These are phyloP conservation scores for Zymoseptoria crescenta DNA, from an alignment of 2,329 filamentous ascomycete genomes.

Conservation along the genomic window DNA sequence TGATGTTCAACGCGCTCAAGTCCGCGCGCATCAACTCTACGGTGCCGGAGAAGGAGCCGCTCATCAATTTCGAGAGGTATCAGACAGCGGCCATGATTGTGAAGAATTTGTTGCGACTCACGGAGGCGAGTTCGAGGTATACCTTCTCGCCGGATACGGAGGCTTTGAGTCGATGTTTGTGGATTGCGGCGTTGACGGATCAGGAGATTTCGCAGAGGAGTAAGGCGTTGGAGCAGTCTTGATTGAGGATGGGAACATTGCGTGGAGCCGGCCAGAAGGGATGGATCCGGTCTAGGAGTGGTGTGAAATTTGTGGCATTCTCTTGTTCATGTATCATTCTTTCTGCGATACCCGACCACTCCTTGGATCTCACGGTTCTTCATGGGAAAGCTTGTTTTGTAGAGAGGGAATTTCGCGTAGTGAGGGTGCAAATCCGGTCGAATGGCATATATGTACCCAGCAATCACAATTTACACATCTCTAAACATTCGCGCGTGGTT, in stretches of 20 bases:
- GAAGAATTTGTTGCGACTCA: conserved; percentile 68
- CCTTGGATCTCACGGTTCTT: background rate
- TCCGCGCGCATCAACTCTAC: conserved; percentile 59
- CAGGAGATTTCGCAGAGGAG: conserved; percentile 53
- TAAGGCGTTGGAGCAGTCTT: conserved; percentile 20
- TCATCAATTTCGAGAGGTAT: conserved; percentile 78
- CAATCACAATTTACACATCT: background rate
- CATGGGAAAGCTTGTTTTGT: background rate
- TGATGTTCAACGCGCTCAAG: conserved; percentile 73
- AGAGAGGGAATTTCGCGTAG: background rate
- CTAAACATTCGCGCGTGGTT: too few relatives aligned
- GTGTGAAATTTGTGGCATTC: too few relatives aligned
- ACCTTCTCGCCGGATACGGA: conserved; percentile 67
- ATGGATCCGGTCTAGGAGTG: too few relatives aligned
- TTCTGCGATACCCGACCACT: background rate
- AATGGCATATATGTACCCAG: background rate
- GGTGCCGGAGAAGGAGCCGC: conserved; percentile 45
- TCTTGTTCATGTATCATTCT: background rate
- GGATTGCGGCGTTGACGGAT: conserved; percentile 70
- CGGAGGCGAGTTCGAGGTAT: conserved; percentile 71
- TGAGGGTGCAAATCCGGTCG: background rate
- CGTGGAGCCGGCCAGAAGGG: too few relatives aligned
- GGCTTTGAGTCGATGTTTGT: conserved; percentile 72
- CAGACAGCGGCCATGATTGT: conserved; percentile 68
- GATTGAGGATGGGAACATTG: background rate